Base-by-base conservation (phyloP, 148 eudicot genomes). In the Rhododendron kiyosumense region DNA sequence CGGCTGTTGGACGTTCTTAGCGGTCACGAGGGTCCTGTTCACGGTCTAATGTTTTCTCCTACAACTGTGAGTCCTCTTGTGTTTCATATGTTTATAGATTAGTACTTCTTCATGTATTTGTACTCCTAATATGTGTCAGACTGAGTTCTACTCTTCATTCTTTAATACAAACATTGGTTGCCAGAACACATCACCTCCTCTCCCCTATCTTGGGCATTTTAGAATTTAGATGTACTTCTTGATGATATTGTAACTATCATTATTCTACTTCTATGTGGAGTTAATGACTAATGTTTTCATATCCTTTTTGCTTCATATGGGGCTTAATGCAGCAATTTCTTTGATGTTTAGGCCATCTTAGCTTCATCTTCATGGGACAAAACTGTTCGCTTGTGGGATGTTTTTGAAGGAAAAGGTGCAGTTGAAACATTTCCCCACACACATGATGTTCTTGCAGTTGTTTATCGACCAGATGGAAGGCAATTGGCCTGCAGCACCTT, bases 301-400 rank as follows among this genome's bases (percentile, higher is more conserved):
- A 0, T 65, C 67, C 20, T 30, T 43, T 32, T 83, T 73, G 20
- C 41, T 63, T 74, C 61, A 69, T 83, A 22, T 54, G 83, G 38
- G 65, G 67, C 17, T 54, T 84, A 12, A 49, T 59, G 52, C 38
- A 1, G 2, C 18, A 46, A 79, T 84, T 30, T 63, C 79, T 71
- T 82, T 88, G 26, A 34, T 22, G 46, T 88, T 86, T 85, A 97
- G 99, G 93, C 98, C 49, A 91, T 93, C 74, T 88, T 97, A 88
- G 96, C 99, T 82, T 97, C 99, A 80, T 97, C 99, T 79, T 97
- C 99, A 30, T 97, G 98, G 98, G 98, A 95, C 91, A 97, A 90
- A 91, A 93, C 98, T 82, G 95, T 95, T 86, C 95, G 96, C 79
- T 83, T 97, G 88, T 95, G 99, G 99, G 98, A 97, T 88, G 92